Conservation (phyloP, 2,329 filamentous ascomycete species). For the Sphaerulina vaccinii region DNA sequence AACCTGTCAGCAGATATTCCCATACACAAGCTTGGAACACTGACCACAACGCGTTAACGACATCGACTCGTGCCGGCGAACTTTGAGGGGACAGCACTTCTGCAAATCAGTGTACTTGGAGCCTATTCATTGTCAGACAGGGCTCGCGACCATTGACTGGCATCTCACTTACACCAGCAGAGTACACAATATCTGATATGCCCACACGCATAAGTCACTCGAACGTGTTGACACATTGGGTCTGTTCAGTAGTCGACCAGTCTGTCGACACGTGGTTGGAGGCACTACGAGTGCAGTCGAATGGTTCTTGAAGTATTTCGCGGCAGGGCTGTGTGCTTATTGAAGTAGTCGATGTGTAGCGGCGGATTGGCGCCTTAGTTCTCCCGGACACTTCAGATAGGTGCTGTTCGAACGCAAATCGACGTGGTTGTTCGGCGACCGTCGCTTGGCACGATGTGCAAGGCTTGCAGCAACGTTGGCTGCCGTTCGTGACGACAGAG, state of each 20-base stretch:
- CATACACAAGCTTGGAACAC: not conserved
- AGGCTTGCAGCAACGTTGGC: not conserved
- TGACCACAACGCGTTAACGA: conserved; percentile 21
- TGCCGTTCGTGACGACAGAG: not conserved
- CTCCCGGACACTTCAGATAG: not conserved
- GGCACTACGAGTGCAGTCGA: conserved; percentile 4
- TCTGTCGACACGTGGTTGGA: not conserved
- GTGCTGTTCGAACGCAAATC: not conserved
- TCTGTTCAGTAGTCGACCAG: too few species aligned
- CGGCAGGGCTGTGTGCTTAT: not conserved
- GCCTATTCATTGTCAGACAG: conserved; percentile 12
- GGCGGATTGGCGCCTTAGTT: conserved; percentile 1
- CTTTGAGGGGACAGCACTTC: conserved; percentile 21
- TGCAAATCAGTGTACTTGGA: conserved; percentile 22
- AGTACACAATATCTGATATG: conserved; percentile 23
- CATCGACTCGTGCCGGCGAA: conserved; percentile 19
- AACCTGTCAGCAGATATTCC: not conserved
- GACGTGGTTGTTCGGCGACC: not conserved
- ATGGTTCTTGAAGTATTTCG: not conserved
- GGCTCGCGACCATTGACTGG: too few species aligned
- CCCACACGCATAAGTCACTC: conserved; percentile 21
- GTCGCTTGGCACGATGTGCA: not conserved
- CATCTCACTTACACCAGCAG: conserved; percentile 26
- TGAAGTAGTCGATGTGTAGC: not conserved
- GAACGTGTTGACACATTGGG: conserved; percentile 25